Conservation (phyloP, 208 protist species). For the Acanthamoeba healyi region DNA sequence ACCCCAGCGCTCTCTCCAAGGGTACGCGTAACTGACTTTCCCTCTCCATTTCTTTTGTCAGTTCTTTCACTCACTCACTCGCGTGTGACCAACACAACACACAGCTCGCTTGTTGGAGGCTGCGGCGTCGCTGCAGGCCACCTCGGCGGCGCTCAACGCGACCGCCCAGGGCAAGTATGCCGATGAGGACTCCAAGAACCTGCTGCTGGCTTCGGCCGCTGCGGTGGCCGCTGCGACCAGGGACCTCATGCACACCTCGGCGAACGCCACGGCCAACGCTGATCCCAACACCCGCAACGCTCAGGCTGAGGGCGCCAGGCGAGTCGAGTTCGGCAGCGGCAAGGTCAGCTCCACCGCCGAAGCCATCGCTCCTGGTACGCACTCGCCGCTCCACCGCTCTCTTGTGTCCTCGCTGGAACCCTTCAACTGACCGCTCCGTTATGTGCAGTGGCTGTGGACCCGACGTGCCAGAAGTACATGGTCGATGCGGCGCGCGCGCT, state of each 20-base stretch:
- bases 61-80: neutral
- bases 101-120: conserved; percentile 60
- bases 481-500: conserved; percentile 59
- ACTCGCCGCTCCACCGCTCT: neutral
- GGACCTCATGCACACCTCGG: conserved; percentile 72
- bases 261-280: conserved; percentile 27
- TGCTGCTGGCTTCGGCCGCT: conserved; percentile 63
- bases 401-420: too few species aligned
- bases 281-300: conserved; percentile 60
- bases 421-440: too few species aligned
- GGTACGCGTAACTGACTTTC: neutral
- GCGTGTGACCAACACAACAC: neutral
- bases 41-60: neutral
- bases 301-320: conserved; percentile 34
- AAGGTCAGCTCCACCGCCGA: conserved; percentile 66
- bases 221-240: conserved; percentile 54
- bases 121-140: conserved; percentile 69
- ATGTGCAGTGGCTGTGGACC: conserved; percentile 35
- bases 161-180: conserved; percentile 69
- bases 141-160: conserved; percentile 73
- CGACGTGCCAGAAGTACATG: conserved; percentile 75
- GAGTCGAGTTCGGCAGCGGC: conserved; percentile 64
- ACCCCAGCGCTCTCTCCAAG: conserved; percentile 71
- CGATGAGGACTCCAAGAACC: conserved; percentile 74
- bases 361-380: conserved; percentile 64